Percentiles rank a stretch among this genome's conserved stretches.
Conservation (phyloP, 2,329 filamentous ascomycete genomes). For the Elsinoe australis region DNA sequence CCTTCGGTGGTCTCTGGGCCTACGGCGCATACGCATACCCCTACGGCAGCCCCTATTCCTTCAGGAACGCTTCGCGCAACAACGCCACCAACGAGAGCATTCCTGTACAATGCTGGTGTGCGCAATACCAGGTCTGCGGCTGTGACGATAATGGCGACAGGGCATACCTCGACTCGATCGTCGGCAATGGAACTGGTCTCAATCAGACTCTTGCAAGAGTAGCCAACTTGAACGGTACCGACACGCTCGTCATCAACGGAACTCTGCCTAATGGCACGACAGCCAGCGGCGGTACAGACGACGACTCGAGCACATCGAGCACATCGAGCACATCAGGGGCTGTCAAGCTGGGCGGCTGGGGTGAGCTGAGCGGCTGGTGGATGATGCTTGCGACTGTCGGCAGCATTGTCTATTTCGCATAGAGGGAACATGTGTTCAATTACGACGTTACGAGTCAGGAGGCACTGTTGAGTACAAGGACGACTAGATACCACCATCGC, state of each 20-base stretch:
- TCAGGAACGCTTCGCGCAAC: conserved; percentile 42
- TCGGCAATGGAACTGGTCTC: conserved; percentile 52
- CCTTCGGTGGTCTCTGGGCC: conserved; percentile 58
- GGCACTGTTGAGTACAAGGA: neutral
- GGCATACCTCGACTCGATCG: conserved; percentile 53
- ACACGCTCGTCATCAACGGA: conserved; percentile 65
- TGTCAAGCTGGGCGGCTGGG: conserved; percentile 20
- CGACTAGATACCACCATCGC: neutral
- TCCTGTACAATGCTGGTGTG: conserved; percentile 56
- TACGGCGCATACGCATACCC: conserved; percentile 55
- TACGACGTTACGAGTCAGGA: neutral
- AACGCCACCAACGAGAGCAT: conserved; percentile 49
- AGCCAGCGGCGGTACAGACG: conserved; percentile 33
- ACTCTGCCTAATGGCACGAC: conserved; percentile 51
- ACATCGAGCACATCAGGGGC: conserved; percentile 17
- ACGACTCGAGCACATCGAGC: conserved; percentile 22
- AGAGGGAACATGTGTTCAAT: neutral
- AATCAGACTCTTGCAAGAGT: conserved; percentile 58
- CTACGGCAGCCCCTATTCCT: conserved; percentile 51
- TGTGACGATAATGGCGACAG: conserved; percentile 61
- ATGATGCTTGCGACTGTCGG: conserved; percentile 33
- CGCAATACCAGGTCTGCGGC: conserved; percentile 50
- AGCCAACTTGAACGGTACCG: conserved; percentile 53
- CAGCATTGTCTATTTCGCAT: conserved; percentile 28
- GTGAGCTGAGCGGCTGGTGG: conserved; percentile 34